Conservation (phyloP, 768 basidiomycete genomes). For the Plicaturopsis crispa region DNA sequence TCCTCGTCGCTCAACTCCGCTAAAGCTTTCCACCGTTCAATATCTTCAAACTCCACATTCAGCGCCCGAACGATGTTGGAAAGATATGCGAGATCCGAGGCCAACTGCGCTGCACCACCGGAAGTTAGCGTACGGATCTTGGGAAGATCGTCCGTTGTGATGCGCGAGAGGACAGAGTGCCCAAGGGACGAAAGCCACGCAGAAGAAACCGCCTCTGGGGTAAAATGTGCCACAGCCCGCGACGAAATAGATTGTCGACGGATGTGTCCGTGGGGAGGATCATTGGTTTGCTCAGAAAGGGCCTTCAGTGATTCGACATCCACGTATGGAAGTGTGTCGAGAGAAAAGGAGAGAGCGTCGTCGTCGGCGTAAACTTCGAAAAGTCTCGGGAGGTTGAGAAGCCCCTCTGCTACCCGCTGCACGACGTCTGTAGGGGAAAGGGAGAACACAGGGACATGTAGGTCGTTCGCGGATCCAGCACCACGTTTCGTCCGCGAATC, state of each 20-base stretch:
- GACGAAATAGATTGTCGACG: constrained; percentile 32
- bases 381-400: constrained; percentile 85
- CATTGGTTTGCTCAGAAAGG: constrained; percentile 29
- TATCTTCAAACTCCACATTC: constrained; percentile 77
- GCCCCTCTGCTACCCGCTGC: constrained; percentile 86
- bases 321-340: constrained; percentile 73
- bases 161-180: constrained; percentile 64
- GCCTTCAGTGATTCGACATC: constrained; percentile 46
- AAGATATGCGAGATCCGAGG: constrained; percentile 83
- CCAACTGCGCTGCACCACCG: constrained; percentile 75
- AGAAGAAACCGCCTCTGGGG: constrained; percentile 77
- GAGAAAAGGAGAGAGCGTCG: constrained; percentile 82
- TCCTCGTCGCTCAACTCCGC: constrained; percentile 52
- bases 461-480: constrained; percentile 39
- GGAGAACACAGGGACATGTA: constrained; percentile 86
- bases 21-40: constrained; percentile 75
- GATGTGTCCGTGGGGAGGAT: constrained; percentile 22
- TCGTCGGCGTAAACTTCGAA: constrained; percentile 95
- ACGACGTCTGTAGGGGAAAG: constrained; percentile 85
- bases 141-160: constrained; percentile 68
- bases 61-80: constrained; percentile 86
- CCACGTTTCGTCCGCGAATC: constrained; percentile 39
- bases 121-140: constrained; percentile 53
- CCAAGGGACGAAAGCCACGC: constrained; percentile 93
- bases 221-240: constrained; percentile 22